Percentiles rank a stretch among this genome's conserved stretches.
phyloP scores from a whole-genome alignment of 345 rosid genomes.

The Populus euphratica region DNA sequence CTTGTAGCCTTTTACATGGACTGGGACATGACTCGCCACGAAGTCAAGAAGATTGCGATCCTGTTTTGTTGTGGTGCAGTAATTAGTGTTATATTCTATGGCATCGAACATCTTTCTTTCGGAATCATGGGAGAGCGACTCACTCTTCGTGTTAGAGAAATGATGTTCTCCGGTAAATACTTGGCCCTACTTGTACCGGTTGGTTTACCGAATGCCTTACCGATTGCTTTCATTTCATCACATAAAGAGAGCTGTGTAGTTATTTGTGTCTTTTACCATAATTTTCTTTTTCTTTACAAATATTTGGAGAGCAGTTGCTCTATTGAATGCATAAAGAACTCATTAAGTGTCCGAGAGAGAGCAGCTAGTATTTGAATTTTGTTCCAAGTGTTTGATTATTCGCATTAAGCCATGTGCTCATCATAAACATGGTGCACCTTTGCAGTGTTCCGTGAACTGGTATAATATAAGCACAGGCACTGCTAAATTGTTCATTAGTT shows the following conservation, averaged over 20 bases:
- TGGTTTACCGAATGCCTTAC: neutral
- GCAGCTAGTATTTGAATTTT: neutral
- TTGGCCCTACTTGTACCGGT: neutral
- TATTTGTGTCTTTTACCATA: neutral
- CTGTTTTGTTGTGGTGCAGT: constrained; percentile 68
- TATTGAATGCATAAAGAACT: neutral
- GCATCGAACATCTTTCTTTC: constrained; percentile 64
- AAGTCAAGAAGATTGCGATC: constrained; percentile 67
- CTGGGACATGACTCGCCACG: constrained; percentile 69
- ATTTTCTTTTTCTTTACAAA: neutral
- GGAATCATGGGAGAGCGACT: constrained; percentile 93
- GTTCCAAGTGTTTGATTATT: neutral
- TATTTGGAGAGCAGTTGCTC: neutral
- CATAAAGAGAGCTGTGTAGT: neutral
- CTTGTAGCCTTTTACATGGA: constrained; percentile 74
- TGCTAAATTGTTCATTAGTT: neutral
- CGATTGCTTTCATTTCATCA: neutral
- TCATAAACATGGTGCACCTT: neutral
- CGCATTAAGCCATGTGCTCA: neutral
- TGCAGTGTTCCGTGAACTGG: neutral
- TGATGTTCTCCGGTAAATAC: constrained; percentile 64
- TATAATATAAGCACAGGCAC: neutral
- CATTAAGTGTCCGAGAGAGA: neutral
- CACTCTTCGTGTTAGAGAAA: constrained; percentile 83
- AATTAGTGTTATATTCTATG: constrained; percentile 55